Evolutionary conservation across 164 flowering plant species (phyloP).

Genomic region (Sextonia rubra): DNA sequence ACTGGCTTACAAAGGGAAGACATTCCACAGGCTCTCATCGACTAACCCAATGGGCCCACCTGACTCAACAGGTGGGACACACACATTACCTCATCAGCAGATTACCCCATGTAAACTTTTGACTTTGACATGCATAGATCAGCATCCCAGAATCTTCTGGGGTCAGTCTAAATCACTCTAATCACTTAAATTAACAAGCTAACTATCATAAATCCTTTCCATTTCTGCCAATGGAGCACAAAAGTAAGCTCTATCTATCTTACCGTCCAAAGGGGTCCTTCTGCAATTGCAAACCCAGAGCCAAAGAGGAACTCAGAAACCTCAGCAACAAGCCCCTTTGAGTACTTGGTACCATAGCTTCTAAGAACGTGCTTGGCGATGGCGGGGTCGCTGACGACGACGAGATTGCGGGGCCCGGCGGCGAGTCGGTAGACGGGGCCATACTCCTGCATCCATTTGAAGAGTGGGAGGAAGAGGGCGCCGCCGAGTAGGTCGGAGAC

Average conservation of each 20-base stretch:
- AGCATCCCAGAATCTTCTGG: too few relatives aligned
- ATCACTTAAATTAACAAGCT: too few relatives aligned
- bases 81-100: too few relatives aligned
- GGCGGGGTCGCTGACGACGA: slow-evolving; percentile 84
- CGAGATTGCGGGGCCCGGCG: slow-evolving; percentile 83
- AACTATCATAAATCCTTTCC: too few relatives aligned
- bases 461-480: slow-evolving; percentile 80
- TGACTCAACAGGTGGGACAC: too few relatives aligned
- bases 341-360: slow-evolving; percentile 60
- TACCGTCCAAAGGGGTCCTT: slow-evolving; percentile 94
- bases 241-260: not conserved
- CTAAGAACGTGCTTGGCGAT: slow-evolving; percentile 86
- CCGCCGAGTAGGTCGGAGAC: slow-evolving; percentile 87
- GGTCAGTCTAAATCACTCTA: too few relatives aligned
- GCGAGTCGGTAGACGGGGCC: slow-evolving; percentile 88
- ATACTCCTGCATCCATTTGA: slow-evolving; percentile 79
- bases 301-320: slow-evolving; percentile 93
- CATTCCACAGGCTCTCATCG: not conserved
- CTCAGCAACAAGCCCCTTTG: slow-evolving; percentile 84
- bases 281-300: slow-evolving; percentile 91
- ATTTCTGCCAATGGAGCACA: too few relatives aligned
- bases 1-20: not conserved
- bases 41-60: not conserved
- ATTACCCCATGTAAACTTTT: too few relatives aligned
- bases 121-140: too few relatives aligned